Evolutionary conservation across 2,329 filamentous ascomycete species (phyloP), one percentile per base, ranked within the genome.

Genomic region (Xylariaceae sp.): DNA sequence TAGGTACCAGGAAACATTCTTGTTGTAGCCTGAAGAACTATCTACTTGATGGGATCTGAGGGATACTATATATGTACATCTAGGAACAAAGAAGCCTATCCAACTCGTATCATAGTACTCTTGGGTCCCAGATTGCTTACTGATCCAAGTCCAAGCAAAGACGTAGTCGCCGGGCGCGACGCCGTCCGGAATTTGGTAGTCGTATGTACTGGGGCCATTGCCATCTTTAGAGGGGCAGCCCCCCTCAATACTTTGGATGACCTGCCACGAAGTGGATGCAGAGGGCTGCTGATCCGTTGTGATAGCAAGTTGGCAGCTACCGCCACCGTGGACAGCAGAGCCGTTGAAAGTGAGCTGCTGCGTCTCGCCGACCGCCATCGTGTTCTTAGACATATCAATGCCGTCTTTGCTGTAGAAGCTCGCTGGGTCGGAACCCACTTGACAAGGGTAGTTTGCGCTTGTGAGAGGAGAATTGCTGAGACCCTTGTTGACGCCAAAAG

Each of bases 91-190:
- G n/a, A n/a, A n/a, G n/a, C n/a, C n/a, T n/a, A n/a, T n/a, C n/a
- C n/a, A n/a, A n/a, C n/a, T n/a, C n/a, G n/a, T n/a, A n/a, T n/a
- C n/a, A n/a, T n/a, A n/a, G 22, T 27, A 27, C 62, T 89, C 88
- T 1, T 86, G 87, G 2, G 60, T 54, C 22, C 51, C 52, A 9
- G 45, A 49, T 18, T 46, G 40, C 36, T 82, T 85, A 43, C 87
- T 88, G 64, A 87, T 78, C 87, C 87, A 90, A 2, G 85, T 83
- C 86, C 86, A 90, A 2, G 83, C 82, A 17, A 90, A 75, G 0
- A 81, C 82, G 42, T 83, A 85, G 33, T 84, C 74, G 10, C 86
- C 86, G 12, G 81, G 71, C 6, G 76, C 74, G 22, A 89, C 72
- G 11, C 73, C 76, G 0, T 76, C 70, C 0, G 86, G 86, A 38